Evolutionary conservation across 805 yeast genomes (phyloP), one percentile per base, ranked within the genome.

Genomic region (Kazachstania viticola): DNA sequence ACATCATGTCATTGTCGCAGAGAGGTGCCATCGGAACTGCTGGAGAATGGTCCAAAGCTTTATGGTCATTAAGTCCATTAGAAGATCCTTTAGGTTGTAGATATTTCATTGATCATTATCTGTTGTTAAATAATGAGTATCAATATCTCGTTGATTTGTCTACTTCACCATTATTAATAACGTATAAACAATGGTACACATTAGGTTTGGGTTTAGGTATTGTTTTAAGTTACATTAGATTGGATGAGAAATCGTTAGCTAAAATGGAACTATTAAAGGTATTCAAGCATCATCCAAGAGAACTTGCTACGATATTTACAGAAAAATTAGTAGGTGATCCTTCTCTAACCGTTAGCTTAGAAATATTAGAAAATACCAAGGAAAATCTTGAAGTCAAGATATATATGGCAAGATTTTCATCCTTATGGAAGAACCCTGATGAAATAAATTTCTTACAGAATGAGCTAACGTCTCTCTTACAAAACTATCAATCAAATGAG

Each of bases 1-100:
- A 79, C 46, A 72, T 84, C 35, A 65, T 69, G 9, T 72, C 72
- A 2, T 58, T 85, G 25, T 79, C 84, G 2, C 84, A 79, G 44
- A 70, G 82, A 46, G 81, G 93, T 4, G 80, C 88, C 2, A 74
- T 70, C 46, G 67, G 59, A 36, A 84, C 95, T 0, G 94, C 94
- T 1, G 66, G 81, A 27, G 71, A 73, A 26, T 84, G 77, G 61
- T 71, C 80, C 44, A 83, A 81, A 49, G 61, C 77, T 5, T 60
- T 84, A 30, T 61, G 80, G 39, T 71, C 85, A 2, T 58, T 85
- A 19, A 64, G 72, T 22, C 94, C 94, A 1, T 66, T 74, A 2
- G 81, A 78, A 35, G 95, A 85, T 59, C 94, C 94, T 2, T 60
- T 77, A 32, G 94, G 94, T 15, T 84, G 79, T 9, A 66, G 94